Evolutionary conservation across 768 basidiomycete genomes (phyloP).

Genomic region (Leccinum pellstonianum): DNA sequence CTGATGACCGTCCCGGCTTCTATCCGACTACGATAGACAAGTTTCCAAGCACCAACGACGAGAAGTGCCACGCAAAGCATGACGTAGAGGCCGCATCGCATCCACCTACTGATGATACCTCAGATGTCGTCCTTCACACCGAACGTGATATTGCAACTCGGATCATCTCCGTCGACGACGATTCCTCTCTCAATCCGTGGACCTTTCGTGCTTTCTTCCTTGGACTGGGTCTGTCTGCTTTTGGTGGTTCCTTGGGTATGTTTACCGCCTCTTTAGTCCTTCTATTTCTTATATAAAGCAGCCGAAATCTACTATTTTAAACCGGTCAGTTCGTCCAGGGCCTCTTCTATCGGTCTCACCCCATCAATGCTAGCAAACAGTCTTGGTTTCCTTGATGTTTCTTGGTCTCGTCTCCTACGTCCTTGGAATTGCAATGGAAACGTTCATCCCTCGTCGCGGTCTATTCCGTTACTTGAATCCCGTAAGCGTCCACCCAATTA

Average conservation of each 20-base stretch:
- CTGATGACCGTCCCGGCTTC: background rate
- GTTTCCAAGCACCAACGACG: background rate
- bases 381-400: slow-evolving; percentile 53
- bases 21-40: background rate
- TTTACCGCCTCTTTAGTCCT: background rate
- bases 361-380: slow-evolving; percentile 42
- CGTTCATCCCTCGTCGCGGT: slow-evolving; percentile 43
- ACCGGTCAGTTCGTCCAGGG: slow-evolving; percentile 34
- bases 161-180: slow-evolving; percentile 28
- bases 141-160: slow-evolving; percentile 48
- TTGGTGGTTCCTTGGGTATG: background rate
- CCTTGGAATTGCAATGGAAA: slow-evolving; percentile 46
- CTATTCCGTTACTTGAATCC: slow-evolving; percentile 52
- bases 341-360: background rate
- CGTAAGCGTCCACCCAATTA: slow-evolving; percentile 11
- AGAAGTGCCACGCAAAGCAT: slow-evolving; percentile 23
- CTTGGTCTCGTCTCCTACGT: slow-evolving; percentile 50
- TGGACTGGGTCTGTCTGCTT: background rate
- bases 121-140: slow-evolving; percentile 33
- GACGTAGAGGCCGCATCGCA: slow-evolving; percentile 32
- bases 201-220: background rate
- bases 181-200: background rate
- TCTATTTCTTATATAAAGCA: slow-evolving; percentile 17
- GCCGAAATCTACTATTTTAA: slow-evolving; percentile 65
- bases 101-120: slow-evolving; percentile 5